Evolutionary conservation across 306 rosid species (phyloP), one percentile per base, ranked within the genome.

Genomic region (Cyamopsis tetragonoloba): DNA sequence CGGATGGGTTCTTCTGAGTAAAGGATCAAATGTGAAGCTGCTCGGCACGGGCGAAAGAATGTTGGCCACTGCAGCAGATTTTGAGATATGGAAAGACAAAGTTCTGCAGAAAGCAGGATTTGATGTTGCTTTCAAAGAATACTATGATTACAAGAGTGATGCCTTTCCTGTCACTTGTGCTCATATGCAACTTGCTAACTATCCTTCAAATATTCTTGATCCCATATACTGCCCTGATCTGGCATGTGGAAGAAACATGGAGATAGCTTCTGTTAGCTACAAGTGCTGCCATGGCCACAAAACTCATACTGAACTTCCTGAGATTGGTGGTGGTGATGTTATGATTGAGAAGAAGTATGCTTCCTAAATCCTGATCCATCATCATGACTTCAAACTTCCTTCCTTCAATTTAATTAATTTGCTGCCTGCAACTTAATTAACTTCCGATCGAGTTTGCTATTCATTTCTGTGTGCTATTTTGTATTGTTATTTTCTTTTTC

Each of bases 201-300:
- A 72, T 7, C 82, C 82, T 43, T 9, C 79, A 0, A 51, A 78
- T 61, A 68, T 72, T 42, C 44, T 60, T 34, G 79, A 66, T 9
- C 75, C 82, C 1, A 78, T 78, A 7, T 11, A 59, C 4, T 78
- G 82, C 57, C 82, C 82, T 0, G 71, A 72, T 41, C 15, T n/a
- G 0, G 0, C 0, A 2, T 78, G 82, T 60, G 68, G 82, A 6
- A 17, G 82, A 3, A 15, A 51, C 0, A 78, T 78, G 82, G 82
- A 78, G 8, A 78, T 72, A 6, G 74, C 66, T 0, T 39, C 79
- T 42, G 70, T 78, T 2, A 66, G 66, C 11, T 78, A 78, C n/a
- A 78, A 53, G 61, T 78, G 82, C 22, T 78, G 82, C 44, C 82
- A 78, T 22, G 82, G 82, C n/a, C 71, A 60, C 0, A n/a, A n/a